Conservation (phyloP, 176 grass and related monocot genomes). For the Panicum miliaceum region DNA sequence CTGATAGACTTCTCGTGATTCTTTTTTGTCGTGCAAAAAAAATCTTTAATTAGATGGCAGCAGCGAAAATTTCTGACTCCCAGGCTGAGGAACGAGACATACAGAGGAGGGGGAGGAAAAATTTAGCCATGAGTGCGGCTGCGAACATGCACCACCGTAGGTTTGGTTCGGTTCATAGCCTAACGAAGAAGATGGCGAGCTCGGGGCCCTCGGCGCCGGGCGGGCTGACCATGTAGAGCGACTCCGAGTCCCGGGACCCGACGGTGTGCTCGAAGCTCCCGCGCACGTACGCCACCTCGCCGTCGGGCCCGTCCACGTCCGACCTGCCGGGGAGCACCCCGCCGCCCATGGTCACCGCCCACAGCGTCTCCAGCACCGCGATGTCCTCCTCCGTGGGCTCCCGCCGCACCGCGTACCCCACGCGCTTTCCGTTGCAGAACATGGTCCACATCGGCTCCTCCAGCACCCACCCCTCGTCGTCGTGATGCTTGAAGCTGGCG, state of each 20-base stretch:
- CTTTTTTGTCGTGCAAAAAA: not conserved
- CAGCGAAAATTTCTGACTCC: not conserved
- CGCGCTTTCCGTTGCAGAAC: constrained; percentile 77
- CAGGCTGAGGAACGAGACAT: not conserved
- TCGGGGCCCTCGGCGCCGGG: constrained; percentile 67
- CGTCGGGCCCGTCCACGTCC: constrained; percentile 50
- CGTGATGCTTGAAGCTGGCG: not conserved
- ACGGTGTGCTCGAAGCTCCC: constrained; percentile 81
- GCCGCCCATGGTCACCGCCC: constrained; percentile 76
- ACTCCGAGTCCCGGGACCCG: constrained; percentile 78
- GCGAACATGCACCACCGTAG: not conserved
- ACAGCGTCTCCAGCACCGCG: constrained; percentile 69
- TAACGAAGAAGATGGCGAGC: constrained; percentile 89
- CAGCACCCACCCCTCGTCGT: constrained; percentile 51
- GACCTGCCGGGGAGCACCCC: constrained; percentile 62
- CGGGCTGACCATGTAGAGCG: constrained; percentile 81
- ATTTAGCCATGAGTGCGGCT: not conserved
- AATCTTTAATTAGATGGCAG: not conserved
- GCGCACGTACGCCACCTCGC: constrained; percentile 84
- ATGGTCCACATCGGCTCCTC: constrained; percentile 81
- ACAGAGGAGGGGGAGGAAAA: not conserved
- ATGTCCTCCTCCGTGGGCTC: constrained; percentile 61
- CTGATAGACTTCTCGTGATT: not conserved
- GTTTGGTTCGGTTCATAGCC: constrained; percentile 34
- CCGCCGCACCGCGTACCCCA: constrained; percentile 66